Percentiles rank a stretch among this genome's conserved stretches.
Conservation (phyloP, 352 stramenopile genomes). For the Paralagenidium karlingii region DNA sequence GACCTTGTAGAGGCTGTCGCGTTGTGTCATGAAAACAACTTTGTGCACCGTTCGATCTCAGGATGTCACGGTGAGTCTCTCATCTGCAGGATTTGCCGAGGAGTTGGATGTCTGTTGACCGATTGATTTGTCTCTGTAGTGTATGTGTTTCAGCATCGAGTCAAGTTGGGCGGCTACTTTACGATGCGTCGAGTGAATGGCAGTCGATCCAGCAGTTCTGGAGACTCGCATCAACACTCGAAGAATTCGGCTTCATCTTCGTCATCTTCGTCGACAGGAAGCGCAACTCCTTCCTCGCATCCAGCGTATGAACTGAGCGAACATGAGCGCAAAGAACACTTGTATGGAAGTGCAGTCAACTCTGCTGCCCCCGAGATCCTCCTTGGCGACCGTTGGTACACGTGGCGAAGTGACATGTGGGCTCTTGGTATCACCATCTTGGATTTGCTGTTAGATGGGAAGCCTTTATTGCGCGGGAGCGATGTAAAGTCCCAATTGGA, state of each 20-base stretch:
- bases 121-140: conserved; percentile 11
- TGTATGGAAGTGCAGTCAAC: conserved; percentile 45
- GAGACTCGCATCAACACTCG: too few relatives aligned
- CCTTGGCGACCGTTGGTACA: conserved; percentile 52
- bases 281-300: conserved; percentile 5
- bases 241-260: too few relatives aligned
- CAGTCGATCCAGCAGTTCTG: too few relatives aligned
- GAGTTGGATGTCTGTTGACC: too few relatives aligned
- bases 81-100: too few relatives aligned
- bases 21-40: conserved; percentile 51
- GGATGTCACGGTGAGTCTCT: conserved; percentile 28
- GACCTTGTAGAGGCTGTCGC: conserved; percentile 51
- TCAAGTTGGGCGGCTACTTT: conserved; percentile 63
- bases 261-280: too few relatives aligned
- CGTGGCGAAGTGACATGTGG: conserved; percentile 67
- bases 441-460: conserved; percentile 46
- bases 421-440: conserved; percentile 50
- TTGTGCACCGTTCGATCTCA: conserved; percentile 69
- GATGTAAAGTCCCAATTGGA: conserved; percentile 58
- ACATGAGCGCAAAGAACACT: conserved; percentile 68
- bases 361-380: conserved; percentile 59
- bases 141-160: conserved; percentile 49
- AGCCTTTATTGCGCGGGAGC: conserved; percentile 45
- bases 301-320: conserved; percentile 52
- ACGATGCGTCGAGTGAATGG: conserved; percentile 21